Conservation (phyloP, 2,329 filamentous ascomycete genomes). For the Penicillium sp. region DNA sequence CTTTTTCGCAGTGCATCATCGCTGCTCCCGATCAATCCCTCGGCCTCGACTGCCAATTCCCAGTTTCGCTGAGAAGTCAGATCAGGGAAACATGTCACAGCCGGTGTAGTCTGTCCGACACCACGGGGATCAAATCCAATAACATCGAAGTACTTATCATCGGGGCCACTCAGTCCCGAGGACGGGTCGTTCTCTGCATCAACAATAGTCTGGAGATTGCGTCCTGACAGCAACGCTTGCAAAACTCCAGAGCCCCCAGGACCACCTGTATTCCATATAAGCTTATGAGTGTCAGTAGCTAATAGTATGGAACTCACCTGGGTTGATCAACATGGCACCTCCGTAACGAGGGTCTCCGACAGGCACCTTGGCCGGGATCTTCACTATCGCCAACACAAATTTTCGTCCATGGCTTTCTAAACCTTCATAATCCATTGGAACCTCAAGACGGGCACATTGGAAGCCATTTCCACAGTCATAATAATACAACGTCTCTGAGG, state of each 20-base stretch:
- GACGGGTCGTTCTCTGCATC: conserved; percentile 33
- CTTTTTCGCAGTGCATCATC: conserved; percentile 29
- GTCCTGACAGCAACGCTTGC: conserved; percentile 34
- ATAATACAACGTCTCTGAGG: conserved; percentile 35
- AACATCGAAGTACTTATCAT: conserved; percentile 40
- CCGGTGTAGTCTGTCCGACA: conserved; percentile 43
- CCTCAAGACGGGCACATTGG: conserved; percentile 51
- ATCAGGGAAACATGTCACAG: conserved; percentile 43
- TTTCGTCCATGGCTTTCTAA: conserved; percentile 32
- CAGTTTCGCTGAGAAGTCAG: conserved; percentile 31
- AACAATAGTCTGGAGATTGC: conserved; percentile 38
- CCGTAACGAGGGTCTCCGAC: conserved; percentile 47
- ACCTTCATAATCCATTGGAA: conserved; percentile 51
- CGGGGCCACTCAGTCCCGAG: background rate
- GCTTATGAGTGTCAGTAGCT: background rate
- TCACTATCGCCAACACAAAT: conserved; percentile 49
- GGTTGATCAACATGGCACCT: conserved; percentile 51
- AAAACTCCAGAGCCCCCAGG: conserved; percentile 47
- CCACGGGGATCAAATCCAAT: conserved; percentile 49
- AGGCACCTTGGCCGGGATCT: conserved; percentile 45
- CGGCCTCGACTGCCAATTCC: conserved; percentile 35
- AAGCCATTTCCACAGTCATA: conserved; percentile 47
- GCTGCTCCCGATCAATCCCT: conserved; percentile 38
- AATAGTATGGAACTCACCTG: conserved; percentile 26
- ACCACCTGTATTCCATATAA: conserved; percentile 32